Percentiles rank a stretch among this genome's conserved stretches.
Evolutionary conservation across 2,329 filamentous ascomycete species (phyloP).

Genomic region (Fusarium graminum): DNA sequence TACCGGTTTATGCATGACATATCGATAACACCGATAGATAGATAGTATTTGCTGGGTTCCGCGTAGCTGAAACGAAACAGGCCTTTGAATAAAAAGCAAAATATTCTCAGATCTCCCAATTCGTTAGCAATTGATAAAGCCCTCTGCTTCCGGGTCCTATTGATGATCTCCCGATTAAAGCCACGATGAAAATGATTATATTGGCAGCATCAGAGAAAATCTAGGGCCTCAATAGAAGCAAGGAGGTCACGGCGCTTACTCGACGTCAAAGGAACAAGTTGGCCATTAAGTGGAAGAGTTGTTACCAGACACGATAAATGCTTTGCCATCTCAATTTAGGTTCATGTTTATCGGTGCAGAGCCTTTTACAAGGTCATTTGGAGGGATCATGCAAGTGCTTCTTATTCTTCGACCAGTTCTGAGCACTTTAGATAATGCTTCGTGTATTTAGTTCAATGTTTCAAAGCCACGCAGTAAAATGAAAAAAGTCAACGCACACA

Average conservation of each 20-base stretch:
- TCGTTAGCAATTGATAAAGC: not conserved
- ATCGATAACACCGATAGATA: not conserved
- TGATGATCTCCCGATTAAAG: constrained; percentile 6
- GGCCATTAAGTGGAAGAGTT: too few relatives aligned
- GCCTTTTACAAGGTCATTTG: not conserved
- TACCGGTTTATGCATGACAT: not conserved
- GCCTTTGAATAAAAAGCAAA: not conserved
- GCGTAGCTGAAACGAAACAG: constrained; percentile 14
- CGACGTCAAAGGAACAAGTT: constrained; percentile 20
- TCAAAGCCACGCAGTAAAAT: not conserved
- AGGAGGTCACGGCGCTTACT: constrained; percentile 1
- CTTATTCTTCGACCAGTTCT: not conserved
- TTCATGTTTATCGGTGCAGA: not conserved
- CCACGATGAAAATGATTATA: constrained; percentile 4
- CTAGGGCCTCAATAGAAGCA: constrained; percentile 1
- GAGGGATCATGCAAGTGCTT: not conserved
- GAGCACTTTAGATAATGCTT: not conserved
- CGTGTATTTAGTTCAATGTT: not conserved
- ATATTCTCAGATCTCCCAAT: not conserved
- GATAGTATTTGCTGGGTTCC: not conserved
- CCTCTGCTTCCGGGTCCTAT: not conserved
- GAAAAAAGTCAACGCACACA: not conserved
- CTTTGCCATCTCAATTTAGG: not conserved
- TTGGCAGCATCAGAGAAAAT: not conserved
- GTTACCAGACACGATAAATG: too few relatives aligned